These are phyloP conservation scores for Bruguiera parviflora DNA, from an alignment of 345 rosid genomes.

Conservation along the genomic window DNA sequence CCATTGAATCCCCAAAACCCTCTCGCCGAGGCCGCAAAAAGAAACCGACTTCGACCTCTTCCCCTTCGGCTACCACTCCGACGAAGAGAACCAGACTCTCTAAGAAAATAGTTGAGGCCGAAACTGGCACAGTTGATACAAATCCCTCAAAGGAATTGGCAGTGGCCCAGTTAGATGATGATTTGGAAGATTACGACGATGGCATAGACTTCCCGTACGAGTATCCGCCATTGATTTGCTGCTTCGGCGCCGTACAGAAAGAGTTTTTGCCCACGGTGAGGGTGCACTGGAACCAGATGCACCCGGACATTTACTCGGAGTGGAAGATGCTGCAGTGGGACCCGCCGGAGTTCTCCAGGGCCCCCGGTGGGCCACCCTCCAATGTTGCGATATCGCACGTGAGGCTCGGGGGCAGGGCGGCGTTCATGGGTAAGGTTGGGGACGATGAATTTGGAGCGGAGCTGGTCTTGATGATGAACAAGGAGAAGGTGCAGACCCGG, in stretches of 20 bases:
- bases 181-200: conserved; percentile 57
- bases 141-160: conserved; percentile 11
- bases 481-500: conserved; percentile 84
- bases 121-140: conserved; percentile 16
- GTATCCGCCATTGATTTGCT: conserved; percentile 80
- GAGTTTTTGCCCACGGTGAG: conserved; percentile 86
- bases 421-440: conserved; percentile 92
- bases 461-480: conserved; percentile 73
- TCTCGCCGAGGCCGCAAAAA: conserved; percentile 62
- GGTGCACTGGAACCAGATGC: conserved; percentile 70
- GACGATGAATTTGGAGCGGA: conserved; percentile 64
- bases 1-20: conserved; percentile 50
- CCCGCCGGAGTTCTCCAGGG: conserved; percentile 82
- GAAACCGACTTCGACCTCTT: conserved; percentile 28
- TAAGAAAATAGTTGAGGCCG: conserved; percentile 19
- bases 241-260: conserved; percentile 77
- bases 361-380: conserved; percentile 83
- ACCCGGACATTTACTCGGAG: conserved; percentile 78
- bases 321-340: conserved; percentile 98
- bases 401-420: conserved; percentile 86
- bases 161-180: conserved; percentile 20
- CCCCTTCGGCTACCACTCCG: conserved; percentile 22
- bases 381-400: conserved; percentile 86
- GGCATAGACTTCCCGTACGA: conserved; percentile 68
- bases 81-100: conserved; percentile 24